Evolutionary conservation across 345 rosid species (phyloP).

Genomic region (sweet orange (Citrus sinensis)): DVS_A1.0 CM039168.1:2746001-2746500

Average conservation of each 20-base stretch:
- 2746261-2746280: neutral
- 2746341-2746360: constrained; percentile 9
- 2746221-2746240: neutral
- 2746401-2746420: neutral
- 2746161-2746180: neutral
- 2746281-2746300: neutral
- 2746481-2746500: neutral
- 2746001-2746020: neutral
- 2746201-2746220: neutral
- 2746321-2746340: constrained; percentile 11
- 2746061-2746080: neutral
- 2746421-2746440: constrained; percentile 17
- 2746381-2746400: neutral
- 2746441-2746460: neutral
- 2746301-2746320: neutral
- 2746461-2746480: too few species aligned
- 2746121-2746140: neutral
- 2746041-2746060: neutral
- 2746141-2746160: neutral
- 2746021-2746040: neutral
- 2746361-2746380: constrained; percentile 1
- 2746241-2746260: neutral
- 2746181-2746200: neutral
- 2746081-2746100: neutral
- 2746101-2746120: neutral